Evolutionary conservation across 352 stramenopile species (phyloP).

Genomic region (Hyaloperonospora arabidopsidis): DNA sequence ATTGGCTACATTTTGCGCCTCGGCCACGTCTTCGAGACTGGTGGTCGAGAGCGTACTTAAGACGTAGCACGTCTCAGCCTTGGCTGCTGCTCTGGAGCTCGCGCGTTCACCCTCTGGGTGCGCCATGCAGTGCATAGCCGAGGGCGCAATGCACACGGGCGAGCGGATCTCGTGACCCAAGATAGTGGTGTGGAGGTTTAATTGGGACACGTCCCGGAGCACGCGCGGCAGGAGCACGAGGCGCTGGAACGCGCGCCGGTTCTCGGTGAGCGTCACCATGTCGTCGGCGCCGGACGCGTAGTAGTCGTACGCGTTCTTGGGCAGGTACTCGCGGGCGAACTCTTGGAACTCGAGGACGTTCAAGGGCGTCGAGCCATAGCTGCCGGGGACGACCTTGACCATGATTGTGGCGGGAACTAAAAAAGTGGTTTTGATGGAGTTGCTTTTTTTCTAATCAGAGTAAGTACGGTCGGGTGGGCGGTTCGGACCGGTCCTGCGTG

Average conservation of each 20-base stretch:
- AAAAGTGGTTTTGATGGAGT: no score
- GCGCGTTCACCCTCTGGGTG: conserved; percentile 91
- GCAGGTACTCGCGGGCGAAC: conserved; percentile 82
- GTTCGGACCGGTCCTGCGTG: conserved; percentile 23
- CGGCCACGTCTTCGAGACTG: conserved; percentile 41
- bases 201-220: conserved; percentile 88
- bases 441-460: no score
- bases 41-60: conserved; percentile 81
- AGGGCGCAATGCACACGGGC: conserved; percentile 89
- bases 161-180: conserved; percentile 87
- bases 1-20: conserved; percentile 52
- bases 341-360: conserved; percentile 89
- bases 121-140: conserved; percentile 92
- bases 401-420: conserved; percentile 9
- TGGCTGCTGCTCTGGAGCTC: conserved; percentile 70
- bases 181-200: conserved; percentile 88
- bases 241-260: conserved; percentile 86
- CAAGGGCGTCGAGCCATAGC: conserved; percentile 51
- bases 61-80: conserved; percentile 86
- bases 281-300: conserved; percentile 91
- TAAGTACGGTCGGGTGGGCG: neutral
- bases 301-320: conserved; percentile 90
- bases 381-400: conserved; percentile 68
- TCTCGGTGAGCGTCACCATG: conserved; percentile 76
- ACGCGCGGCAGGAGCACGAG: conserved; percentile 92